phyloP scores from a whole-genome alignment of 805 yeast genomes.

The Zygotorulaspora danielsina region DNA sequence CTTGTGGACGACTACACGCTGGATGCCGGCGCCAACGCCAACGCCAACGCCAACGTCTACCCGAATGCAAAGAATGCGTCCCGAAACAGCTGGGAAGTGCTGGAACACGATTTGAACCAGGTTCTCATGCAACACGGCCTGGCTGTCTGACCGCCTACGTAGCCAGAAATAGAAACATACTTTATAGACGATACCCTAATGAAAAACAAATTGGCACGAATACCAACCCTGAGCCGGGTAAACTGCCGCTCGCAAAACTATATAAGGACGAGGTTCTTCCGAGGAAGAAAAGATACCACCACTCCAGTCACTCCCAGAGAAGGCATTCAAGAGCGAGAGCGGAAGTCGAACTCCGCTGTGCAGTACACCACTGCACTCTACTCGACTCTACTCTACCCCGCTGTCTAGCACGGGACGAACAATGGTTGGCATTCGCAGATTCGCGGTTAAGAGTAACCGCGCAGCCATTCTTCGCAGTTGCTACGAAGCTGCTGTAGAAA shows the following conservation, averaged over 20 bases:
- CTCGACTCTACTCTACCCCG: no score
- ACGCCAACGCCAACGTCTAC: neutral
- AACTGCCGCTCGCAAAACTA: neutral
- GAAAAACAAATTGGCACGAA: no score
- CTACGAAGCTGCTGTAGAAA: neutral
- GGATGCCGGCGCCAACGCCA: conserved; percentile 10
- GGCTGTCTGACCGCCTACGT: neutral
- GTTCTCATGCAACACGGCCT: conserved; percentile 9
- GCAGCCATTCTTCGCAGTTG: neutral
- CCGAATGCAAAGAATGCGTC: neutral
- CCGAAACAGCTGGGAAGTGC: conserved; percentile 4
- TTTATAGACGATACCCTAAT: conserved; percentile 10
- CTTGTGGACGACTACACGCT: conserved; percentile 12
- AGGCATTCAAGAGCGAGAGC: no score
- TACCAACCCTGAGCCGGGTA: neutral
- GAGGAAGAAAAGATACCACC: no score
- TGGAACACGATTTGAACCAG: conserved; percentile 6
- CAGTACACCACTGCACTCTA: no score
- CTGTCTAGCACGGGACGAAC: no score
- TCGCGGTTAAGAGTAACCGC: neutral
- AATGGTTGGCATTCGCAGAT: no score
- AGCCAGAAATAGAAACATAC: neutral
- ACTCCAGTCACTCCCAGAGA: no score
- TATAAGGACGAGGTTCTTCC: neutral
- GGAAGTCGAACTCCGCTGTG: no score